phyloP scores from a whole-genome alignment of 2,329 filamentous ascomycete species.

The Exophiala aquamarina region DNA sequence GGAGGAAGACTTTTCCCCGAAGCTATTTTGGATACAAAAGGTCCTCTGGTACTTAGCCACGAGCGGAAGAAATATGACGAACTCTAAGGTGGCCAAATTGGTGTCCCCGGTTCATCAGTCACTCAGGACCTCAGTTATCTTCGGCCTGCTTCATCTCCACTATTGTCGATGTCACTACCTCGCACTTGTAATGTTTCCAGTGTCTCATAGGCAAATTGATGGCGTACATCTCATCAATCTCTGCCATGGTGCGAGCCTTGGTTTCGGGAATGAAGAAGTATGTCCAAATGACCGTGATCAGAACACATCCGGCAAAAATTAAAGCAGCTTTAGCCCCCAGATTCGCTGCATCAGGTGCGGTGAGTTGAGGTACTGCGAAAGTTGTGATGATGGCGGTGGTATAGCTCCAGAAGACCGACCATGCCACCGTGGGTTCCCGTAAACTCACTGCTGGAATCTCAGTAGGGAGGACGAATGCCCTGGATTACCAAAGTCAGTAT shows the following conservation, averaged over 20 bases:
- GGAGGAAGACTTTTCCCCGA: too few relatives aligned
- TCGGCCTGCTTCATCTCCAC: too few relatives aligned
- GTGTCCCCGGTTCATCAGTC: too few relatives aligned
- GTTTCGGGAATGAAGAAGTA: slow-evolving; percentile 81
- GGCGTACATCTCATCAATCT: slow-evolving; percentile 77
- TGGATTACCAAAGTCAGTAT: background rate
- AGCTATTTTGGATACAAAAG: too few relatives aligned
- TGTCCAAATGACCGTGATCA: slow-evolving; percentile 59
- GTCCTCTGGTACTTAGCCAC: too few relatives aligned
- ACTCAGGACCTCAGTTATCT: too few relatives aligned
- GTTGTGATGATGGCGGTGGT: slow-evolving; percentile 42
- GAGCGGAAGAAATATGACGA: too few relatives aligned
- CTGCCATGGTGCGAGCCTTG: slow-evolving; percentile 74
- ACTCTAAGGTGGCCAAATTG: too few relatives aligned
- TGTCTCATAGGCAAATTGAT: slow-evolving; percentile 34
- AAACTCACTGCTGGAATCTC: slow-evolving; percentile 39
- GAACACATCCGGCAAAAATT: slow-evolving; percentile 36
- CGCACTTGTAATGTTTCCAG: slow-evolving; percentile 31
- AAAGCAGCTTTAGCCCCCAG: slow-evolving; percentile 37
- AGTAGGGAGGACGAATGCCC: slow-evolving; percentile 32
- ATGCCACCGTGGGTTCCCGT: slow-evolving; percentile 40
- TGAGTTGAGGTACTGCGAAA: slow-evolving; percentile 38
- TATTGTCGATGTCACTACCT: too few relatives aligned
- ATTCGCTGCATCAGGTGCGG: slow-evolving; percentile 34
- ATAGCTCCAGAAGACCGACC: slow-evolving; percentile 37